Base-by-base conservation (phyloP, 257 asterid genomes). In the Fraxinus americana region DNA sequence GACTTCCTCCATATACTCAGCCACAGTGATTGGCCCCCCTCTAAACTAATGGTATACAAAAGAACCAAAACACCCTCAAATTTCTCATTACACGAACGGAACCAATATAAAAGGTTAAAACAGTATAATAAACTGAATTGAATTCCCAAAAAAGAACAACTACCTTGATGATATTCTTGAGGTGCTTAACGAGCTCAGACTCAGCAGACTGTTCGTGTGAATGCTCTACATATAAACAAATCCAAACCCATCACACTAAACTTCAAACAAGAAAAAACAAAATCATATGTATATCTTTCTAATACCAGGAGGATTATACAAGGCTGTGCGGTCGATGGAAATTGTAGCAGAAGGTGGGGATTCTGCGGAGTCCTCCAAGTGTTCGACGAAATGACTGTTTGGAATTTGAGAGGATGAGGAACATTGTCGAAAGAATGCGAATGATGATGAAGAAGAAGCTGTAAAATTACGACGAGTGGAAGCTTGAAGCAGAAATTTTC, bases 1-100 rank as follows among this genome's bases (percentile, higher is more conserved):
- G 13, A 96, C 97, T 79, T 96, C 99, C 86, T 95, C 98, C 98
- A 96, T 92, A 79, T 96, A 96, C 82, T 96, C 99, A 54, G 98
- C 98, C 50, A 96, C 87, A 29, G 97, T 86, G 45, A 95, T 93
- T n/a, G 99, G 98, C 0, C 98, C 99, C 5, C 98, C 99, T 88
- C 99, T 91, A 87, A 95, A 95, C 96, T 92, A 86, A 79, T 65
- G 75, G 57, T 7, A 63, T 27, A 71, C 59, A 59, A 72, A 12
- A 63, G 19, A 11, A 81, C 75, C 75, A 78, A 78, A 79, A 48
- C 71, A 67, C 67, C 23, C 34, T 25, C 34, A 79, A 74, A 21
- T 34, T 57, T 74, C 48, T 74, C 70, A 57, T 1, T 72, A 25
- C 61, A 38, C 27, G 25, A 32, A 73, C 34, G 34, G 34, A 32